Percentiles rank a stretch among this genome's conserved stretches.
phyloP scores from a whole-genome alignment of 371 early-diverging fungal genomes.

The Parasitella parasitica region DNA sequence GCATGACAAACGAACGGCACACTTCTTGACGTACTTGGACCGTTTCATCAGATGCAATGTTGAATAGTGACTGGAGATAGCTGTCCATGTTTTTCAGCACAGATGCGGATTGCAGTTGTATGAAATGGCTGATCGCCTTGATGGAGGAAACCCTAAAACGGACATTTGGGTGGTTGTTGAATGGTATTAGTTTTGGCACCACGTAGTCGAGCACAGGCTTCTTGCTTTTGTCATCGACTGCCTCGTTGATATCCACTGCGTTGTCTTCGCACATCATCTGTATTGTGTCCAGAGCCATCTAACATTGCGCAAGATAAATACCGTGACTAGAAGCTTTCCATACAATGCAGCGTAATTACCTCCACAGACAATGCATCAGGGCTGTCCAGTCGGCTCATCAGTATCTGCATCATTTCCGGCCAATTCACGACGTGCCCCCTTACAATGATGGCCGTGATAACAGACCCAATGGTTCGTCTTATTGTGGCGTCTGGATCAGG shows the following conservation, averaged over 20 bases:
- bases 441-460: slow-evolving; percentile 85
- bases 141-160: slow-evolving; percentile 76
- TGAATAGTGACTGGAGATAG: slow-evolving; percentile 79
- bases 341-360: slow-evolving; percentile 48
- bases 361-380: slow-evolving; percentile 68
- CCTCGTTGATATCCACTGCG: slow-evolving; percentile 70
- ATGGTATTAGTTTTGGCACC: slow-evolving; percentile 79
- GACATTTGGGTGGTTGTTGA: slow-evolving; percentile 68
- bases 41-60: slow-evolving; percentile 68
- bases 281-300: slow-evolving; percentile 84
- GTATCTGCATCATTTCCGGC: slow-evolving; percentile 72
- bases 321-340: neutral
- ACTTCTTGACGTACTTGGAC: slow-evolving; percentile 80
- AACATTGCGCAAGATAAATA: neutral
- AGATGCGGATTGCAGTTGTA: slow-evolving; percentile 60
- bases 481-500: slow-evolving; percentile 67
- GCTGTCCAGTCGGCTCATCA: slow-evolving; percentile 70
- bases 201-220: slow-evolving; percentile 68
- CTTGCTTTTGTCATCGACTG: slow-evolving; percentile 54
- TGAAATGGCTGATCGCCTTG: slow-evolving; percentile 77
- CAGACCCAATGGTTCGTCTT: slow-evolving; percentile 59
- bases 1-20: slow-evolving; percentile 86
- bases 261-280: slow-evolving; percentile 93
- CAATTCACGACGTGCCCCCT: slow-evolving; percentile 69
- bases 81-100: slow-evolving; percentile 62